Base-by-base conservation (phyloP, 257 asterid genomes). In the Nicotiana tomentosiformis region DNA sequence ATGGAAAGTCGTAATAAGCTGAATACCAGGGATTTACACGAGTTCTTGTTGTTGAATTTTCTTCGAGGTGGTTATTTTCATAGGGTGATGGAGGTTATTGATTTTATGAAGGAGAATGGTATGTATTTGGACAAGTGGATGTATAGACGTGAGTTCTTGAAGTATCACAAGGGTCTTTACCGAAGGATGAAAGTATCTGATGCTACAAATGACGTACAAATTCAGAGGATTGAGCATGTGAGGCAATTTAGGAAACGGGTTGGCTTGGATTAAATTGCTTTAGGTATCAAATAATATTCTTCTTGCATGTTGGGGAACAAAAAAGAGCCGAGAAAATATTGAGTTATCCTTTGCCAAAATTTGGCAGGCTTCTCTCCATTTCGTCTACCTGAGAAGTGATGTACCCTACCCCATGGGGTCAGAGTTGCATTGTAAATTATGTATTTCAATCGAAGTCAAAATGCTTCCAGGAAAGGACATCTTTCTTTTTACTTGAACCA, bases 11-110 rank as follows among this genome's bases (percentile, higher is more conserved):
- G 82, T 32, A 83, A 83, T 77, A 62, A 87, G 46, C 81, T 86
- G 81, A 87, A 80, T 79, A 37, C 86, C 84, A 88, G 97, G 84
- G 97, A 92, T 87, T 65, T 94, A 76, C 92, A 89, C 4, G 98
- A 94, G 88, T 65, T 91, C 17, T 65, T 96, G 82, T 77, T 96
- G 69, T 57, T 90, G 86, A 90, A 81, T 92, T 93, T 96, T 82
- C 84, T 96, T 57, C 86, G 92, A 57, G 99, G 97, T 35, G 99
- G 98, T 61, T 96, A 94, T 83, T 96, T 96, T 79, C 95, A 93
- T 85, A 93, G 95, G 91, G 93, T 89, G 77, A 87, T 94, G 97
- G 98, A 96, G 87, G 88, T 92, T n/a, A 85, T 90, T 80, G 85
- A 87, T 76, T 80, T 90, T 57, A 96, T 93, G 98, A 88, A 81